phyloP scores from a whole-genome alignment of 1,284 basidiomycete species.

The Cutaneotrichosporon cavernicola region DNA sequence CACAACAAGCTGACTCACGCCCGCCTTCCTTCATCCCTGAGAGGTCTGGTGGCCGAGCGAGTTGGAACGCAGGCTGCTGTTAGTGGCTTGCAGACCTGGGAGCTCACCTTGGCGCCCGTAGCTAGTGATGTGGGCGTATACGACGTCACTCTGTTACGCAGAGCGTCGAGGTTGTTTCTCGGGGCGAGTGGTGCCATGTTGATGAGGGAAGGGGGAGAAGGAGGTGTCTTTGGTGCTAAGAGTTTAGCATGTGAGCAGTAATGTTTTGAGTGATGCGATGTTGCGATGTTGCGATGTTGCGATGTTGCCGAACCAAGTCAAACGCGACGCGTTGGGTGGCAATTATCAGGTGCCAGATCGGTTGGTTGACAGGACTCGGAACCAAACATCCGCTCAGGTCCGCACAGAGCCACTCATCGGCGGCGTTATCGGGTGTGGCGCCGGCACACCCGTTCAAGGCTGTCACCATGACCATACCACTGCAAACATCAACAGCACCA shows the following conservation, averaged over 20 bases:
- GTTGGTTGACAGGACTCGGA: neutral
- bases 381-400: constrained; percentile 10
- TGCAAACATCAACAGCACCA: neutral
- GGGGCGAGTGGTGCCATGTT: constrained; percentile 6
- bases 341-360: neutral
- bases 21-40: neutral
- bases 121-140: neutral
- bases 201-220: neutral
- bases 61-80: constrained; percentile 9
- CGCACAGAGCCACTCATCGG: neutral
- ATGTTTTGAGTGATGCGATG: neutral
- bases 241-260: neutral
- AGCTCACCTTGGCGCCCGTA: neutral
- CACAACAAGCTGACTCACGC: neutral
- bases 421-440: constrained; percentile 10
- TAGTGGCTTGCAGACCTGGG: neutral
- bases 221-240: neutral
- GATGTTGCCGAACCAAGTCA: constrained; percentile 4
- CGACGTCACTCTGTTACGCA: neutral
- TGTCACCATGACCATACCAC: neutral
- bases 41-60: constrained; percentile 3
- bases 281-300: too few species aligned
- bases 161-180: constrained; percentile 12
- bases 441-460: neutral
- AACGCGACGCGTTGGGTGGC: constrained; percentile 12